Conservation (phyloP, 2,329 filamentous ascomycete genomes). For the Apiospora aurea region DNA sequence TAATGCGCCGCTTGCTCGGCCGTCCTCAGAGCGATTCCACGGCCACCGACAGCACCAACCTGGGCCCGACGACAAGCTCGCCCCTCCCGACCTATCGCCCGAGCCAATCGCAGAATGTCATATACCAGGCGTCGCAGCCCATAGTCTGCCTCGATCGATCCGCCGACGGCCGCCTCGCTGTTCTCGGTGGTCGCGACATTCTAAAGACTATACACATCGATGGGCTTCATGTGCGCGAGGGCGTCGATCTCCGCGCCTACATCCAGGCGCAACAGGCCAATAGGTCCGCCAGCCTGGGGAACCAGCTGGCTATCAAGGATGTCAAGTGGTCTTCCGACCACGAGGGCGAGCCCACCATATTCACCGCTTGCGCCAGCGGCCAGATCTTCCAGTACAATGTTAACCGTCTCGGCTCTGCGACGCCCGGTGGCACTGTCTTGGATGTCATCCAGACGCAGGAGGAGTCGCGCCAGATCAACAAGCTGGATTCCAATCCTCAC, state of each 20-base stretch:
- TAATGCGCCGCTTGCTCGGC: constrained; percentile 68
- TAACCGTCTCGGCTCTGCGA: constrained; percentile 53
- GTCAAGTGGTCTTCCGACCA: constrained; percentile 62
- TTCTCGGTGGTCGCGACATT: constrained; percentile 66
- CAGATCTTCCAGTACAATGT: constrained; percentile 72
- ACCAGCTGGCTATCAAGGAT: constrained; percentile 70
- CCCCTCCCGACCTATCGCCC: constrained; percentile 56
- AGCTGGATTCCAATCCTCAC: constrained; percentile 68
- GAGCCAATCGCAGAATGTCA: constrained; percentile 61
- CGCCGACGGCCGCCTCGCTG: constrained; percentile 60
- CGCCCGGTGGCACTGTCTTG: constrained; percentile 51
- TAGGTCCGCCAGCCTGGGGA: constrained; percentile 50
- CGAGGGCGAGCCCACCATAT: constrained; percentile 58
- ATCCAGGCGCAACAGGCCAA: constrained; percentile 59
- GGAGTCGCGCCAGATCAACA: constrained; percentile 69
- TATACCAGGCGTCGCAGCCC: constrained; percentile 58
- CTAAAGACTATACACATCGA: constrained; percentile 67
- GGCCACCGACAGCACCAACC: constrained; percentile 49
- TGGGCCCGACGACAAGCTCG: constrained; percentile 56
- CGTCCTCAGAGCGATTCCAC: constrained; percentile 57
- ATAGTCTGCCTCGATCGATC: constrained; percentile 66
- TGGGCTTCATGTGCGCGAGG: constrained; percentile 60
- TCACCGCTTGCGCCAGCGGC: constrained; percentile 69
- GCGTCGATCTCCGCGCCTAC: constrained; percentile 63
- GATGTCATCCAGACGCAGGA: constrained; percentile 66